These are phyloP conservation scores for Emydomyces testavorans DNA, from an alignment of 2,329 filamentous ascomycete genomes.

Conservation along the genomic window DNA sequence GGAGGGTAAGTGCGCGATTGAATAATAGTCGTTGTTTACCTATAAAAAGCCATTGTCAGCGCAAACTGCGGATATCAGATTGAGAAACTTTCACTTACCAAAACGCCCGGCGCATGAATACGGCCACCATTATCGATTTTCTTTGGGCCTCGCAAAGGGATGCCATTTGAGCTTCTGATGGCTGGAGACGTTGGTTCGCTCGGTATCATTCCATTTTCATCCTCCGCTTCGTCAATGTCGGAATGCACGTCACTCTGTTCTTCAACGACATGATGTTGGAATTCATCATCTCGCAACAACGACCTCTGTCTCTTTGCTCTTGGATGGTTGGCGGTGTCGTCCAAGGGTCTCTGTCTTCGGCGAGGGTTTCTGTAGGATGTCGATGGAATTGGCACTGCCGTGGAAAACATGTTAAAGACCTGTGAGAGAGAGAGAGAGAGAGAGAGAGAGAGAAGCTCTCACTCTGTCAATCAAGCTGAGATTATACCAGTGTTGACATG, in stretches of 20 bases:
- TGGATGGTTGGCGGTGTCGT: slow-evolving; percentile 36
- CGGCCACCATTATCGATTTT: slow-evolving; percentile 27
- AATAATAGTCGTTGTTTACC: slow-evolving; percentile 77
- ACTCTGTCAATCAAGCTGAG: not conserved
- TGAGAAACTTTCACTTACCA: slow-evolving; percentile 24
- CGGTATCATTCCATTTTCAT: not conserved
- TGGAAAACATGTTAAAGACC: slow-evolving; percentile 30
- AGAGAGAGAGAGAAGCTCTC: not conserved
- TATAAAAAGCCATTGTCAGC: slow-evolving; percentile 29
- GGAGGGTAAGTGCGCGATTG: slow-evolving; percentile 70
- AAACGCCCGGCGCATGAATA: slow-evolving; percentile 26
- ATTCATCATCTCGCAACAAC: not conserved
- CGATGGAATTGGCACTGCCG: slow-evolving; percentile 13
- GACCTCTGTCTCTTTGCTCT: slow-evolving; percentile 39
- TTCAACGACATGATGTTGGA: not conserved
- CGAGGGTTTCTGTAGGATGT: slow-evolving; percentile 24
- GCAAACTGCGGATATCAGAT: slow-evolving; percentile 1
- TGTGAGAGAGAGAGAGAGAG: no score
- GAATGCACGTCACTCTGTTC: not conserved
- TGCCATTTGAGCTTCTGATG: slow-evolving; percentile 17
- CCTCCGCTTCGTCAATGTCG: not conserved
- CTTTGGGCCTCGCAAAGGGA: slow-evolving; percentile 31
- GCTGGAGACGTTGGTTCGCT: not conserved
- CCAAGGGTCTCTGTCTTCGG: slow-evolving; percentile 33
- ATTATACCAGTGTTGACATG: not conserved